phyloP scores from a whole-genome alignment of 352 stramenopile species.

The Globisporangium heterothallicum region DNA sequence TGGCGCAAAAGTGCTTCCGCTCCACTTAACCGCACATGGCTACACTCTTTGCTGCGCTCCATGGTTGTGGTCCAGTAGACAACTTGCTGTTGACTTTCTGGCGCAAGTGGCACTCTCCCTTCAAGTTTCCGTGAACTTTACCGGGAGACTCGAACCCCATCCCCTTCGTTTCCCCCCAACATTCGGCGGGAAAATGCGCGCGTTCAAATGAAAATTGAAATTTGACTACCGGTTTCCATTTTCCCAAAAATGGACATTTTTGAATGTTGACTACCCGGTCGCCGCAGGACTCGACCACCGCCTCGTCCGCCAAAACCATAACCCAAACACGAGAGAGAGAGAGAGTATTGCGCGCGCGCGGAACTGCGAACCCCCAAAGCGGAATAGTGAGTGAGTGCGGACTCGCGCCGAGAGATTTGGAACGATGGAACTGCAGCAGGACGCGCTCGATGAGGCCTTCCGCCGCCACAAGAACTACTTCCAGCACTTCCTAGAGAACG shows the following conservation, averaged over 20 bases:
- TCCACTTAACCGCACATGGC: conserved; percentile 1
- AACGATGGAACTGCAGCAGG: conserved; percentile 75
- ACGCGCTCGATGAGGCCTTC: conserved; percentile 80
- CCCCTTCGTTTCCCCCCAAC: background rate
- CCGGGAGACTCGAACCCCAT: background rate
- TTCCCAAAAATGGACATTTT: too few relatives aligned
- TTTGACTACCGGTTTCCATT: background rate
- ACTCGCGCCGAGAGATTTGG: background rate
- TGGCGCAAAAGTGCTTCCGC: too few relatives aligned
- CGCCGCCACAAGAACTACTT: conserved; percentile 88
- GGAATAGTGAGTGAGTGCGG: background rate
- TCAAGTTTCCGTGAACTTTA: background rate
- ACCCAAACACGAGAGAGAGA: too few relatives aligned
- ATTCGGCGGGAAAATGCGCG: conserved; percentile 4
- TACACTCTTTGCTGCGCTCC: conserved; percentile 12
- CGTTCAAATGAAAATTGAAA: background rate
- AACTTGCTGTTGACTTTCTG: conserved; percentile 4
- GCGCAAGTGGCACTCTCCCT: background rate
- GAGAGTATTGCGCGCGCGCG: too few relatives aligned
- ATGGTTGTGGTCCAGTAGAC: too few relatives aligned
- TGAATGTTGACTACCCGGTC: conserved; percentile 4
- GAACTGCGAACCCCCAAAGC: background rate
- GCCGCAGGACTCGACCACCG: background rate
- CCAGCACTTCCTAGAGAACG: conserved; percentile 71
- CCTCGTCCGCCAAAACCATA: background rate